A percentile compares a stretch with the other conserved stretches of the same genome.
phyloP scores from a whole-genome alignment of 2,329 filamentous ascomycete species.

The Rhinocladiella similis region DNA sequence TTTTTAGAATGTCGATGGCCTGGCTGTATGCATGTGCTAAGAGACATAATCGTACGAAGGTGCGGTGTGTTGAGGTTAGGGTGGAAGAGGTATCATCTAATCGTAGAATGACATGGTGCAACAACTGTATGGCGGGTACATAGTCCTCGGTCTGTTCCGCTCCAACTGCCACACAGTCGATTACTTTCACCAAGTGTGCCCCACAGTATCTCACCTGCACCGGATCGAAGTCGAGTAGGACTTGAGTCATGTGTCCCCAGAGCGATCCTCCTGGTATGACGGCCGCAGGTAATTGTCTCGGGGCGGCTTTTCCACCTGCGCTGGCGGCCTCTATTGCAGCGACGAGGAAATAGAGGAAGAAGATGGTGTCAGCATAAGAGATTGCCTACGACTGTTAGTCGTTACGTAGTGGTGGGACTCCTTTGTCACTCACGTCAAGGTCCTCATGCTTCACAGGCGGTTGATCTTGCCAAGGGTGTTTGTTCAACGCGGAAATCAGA shows the following conservation, averaged over 20 bases:
- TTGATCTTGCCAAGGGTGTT: constrained; percentile 16
- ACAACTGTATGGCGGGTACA: constrained; percentile 38
- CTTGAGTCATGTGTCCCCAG: constrained; percentile 52
- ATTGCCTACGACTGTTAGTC: no score
- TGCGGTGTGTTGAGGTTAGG: constrained; percentile 45
- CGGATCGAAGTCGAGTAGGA: constrained; percentile 55
- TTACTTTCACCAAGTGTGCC: constrained; percentile 38
- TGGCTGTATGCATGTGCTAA: constrained; percentile 40
- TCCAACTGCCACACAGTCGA: constrained; percentile 36
- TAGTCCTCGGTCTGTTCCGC: constrained; percentile 39
- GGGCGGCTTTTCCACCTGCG: constrained; percentile 35
- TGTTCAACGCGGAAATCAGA: constrained; percentile 29
- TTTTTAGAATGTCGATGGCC: constrained; percentile 43
- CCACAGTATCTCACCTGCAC: constrained; percentile 47
- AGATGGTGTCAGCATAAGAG: constrained; percentile 51
- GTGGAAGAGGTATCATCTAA: constrained; percentile 44
- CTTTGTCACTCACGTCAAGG: constrained; percentile 37
- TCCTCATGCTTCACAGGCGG: constrained; percentile 7
- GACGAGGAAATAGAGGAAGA: constrained; percentile 58
- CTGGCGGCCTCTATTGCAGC: constrained; percentile 45
- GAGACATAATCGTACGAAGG: constrained; percentile 44
- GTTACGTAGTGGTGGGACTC: no score
- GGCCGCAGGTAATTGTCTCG: constrained; percentile 37
- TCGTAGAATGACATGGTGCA: constrained; percentile 46
- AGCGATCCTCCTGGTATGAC: constrained; percentile 47